Base-by-base conservation (phyloP, 2,329 filamentous ascomycete species). In the Fusarium virguliforme region DNA sequence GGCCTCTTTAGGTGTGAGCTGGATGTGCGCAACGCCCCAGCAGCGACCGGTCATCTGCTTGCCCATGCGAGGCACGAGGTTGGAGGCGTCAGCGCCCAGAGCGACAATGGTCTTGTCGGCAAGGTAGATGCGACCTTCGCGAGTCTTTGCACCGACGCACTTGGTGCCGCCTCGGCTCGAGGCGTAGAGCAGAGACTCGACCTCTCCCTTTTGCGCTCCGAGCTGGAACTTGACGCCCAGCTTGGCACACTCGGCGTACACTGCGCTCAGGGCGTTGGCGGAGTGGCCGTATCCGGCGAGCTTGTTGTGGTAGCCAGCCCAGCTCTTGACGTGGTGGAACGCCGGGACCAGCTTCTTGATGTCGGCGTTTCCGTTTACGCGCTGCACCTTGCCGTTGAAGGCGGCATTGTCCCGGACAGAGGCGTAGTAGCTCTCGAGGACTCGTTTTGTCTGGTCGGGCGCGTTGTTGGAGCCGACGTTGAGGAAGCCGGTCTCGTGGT, bases 401-500 rank as follows among this genome's bases (percentile, higher is more conserved):
- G 68, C 68, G 2, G 60, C n/a, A 1, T 70, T 68, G 22, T 71
- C 64, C 1, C 71, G 68, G 0, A 70, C 55, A 1, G 68, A 70
- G 3, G 64, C 46, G 4, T 68, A 68, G 0, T 70, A 70, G 3
- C 68, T 70, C 12, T 70, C 68, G 1, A 70, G 60, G 0, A 61
- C 68, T 0, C 46, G 54, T 8, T 71, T 71, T 0, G 68, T 71
- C 6, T 71, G 67, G 1, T 65, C 30, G 35, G 53, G 58, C 0
- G 64, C 68, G 0, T 68, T 68, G 0, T 61, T 71, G 1, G 68
- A 70, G 2, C 68, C 71, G 3, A 70, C 68, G 3, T 70, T 70
- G 2, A 70, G 56, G 38, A 70, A 70, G 3, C 68, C 68, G 8
- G 68, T 70, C 37, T 70, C 54, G 4, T 71, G 67, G 9, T 70